Base-by-base conservation (phyloP, 495 filamentous ascomycete species). In the Xylona heveae region DNA sequence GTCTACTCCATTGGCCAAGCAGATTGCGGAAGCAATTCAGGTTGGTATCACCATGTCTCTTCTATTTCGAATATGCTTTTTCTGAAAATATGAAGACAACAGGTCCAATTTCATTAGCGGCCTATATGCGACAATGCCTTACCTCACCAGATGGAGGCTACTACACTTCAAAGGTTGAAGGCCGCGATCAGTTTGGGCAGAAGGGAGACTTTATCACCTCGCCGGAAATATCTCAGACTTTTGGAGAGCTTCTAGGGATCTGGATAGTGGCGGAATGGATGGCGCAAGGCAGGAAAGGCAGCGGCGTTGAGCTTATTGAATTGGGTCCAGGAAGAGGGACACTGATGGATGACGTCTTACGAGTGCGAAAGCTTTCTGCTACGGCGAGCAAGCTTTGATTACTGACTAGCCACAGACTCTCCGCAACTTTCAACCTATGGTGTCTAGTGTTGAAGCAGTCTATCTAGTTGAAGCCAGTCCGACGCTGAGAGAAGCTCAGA, bases 221-320 rank as follows among this genome's bases (percentile, higher is more conserved):
- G 4, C 88, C 88, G 0, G 88, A 97, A 52, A 94, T 97, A 42
- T 92, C 82, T 2, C 88, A 97, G 48, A 66, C 94, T 10, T 95
- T 95, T 55, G 88, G 88, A 15, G 88, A 97, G 50, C 62, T 97
- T 12, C 55, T 93, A 28, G 88, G 82, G 1, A 66, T 97, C 43
- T 97, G 88, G 88, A 69, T 90, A 28, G 70, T 94, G 18, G 64
- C 90, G 19, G 88, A 97, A 59, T 95, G 88, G 85, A 76, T 95
- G 54, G 68, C 75, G 17, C 88, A 95, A 48, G 84, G 82, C 5
- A 58, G 63, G 31, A 68, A 56, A 30, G 68, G 49, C 33, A 61
- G 61, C 21, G 75, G 77, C 16, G 69, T 93, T 12, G 73, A 94
- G 42, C 52, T 97, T 35, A 76, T 97, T 41, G 88, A 97, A 49